Evolutionary conservation across 495 filamentous ascomycete species (phyloP), one percentile per base, ranked within the genome.

Genomic region (Penicillium simplicissimum): DNA sequence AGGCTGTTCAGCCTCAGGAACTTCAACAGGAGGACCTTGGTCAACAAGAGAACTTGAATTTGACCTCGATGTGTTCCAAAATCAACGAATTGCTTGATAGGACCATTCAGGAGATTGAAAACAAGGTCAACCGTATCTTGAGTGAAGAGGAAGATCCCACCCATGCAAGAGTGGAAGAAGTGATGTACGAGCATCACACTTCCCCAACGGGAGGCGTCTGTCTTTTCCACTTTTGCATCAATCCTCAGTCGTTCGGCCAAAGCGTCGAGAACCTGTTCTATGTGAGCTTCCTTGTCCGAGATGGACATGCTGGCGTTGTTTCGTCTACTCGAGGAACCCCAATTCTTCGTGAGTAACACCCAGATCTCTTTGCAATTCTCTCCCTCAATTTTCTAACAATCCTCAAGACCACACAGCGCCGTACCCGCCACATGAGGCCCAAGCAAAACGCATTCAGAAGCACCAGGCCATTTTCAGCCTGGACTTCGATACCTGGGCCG

Each of bases 211-310:
- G 86, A 0, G 89, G 88, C 6, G 78, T 96, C 2, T 84, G 87
- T 15, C 76, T 98, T 10, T 88, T 96, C 72, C 82, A 85, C 42
- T 97, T 96, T 63, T 90, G 91, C 35, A 80, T 97, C 59, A 96
- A 99, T 64, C 94, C 95, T 4, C 72, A 74, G 1, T 96, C 90
- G 1, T 99, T 98, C 67, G 92, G 93, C 0, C 96, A 99, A 76
- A 97, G 91, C 2, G 85, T 98, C 4, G 95, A 99, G 73, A 99
- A 99, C 71, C 75, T 99, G 66, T 99, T 99, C 75, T 97, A 97
- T 69, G 82, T 96, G 59, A 94, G 90, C 71, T 99, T 99, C 74
- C 76, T 99, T 57, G 92, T 97, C 58, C 86, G 88, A 55, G 96
- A 99, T 71, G 93, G 94, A 8, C 83, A 78, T 57, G 82, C 90